Evolutionary conservation across 2,329 filamentous ascomycete genomes (phyloP).

Genomic region (Chaetomiaceae sp.): DNA sequence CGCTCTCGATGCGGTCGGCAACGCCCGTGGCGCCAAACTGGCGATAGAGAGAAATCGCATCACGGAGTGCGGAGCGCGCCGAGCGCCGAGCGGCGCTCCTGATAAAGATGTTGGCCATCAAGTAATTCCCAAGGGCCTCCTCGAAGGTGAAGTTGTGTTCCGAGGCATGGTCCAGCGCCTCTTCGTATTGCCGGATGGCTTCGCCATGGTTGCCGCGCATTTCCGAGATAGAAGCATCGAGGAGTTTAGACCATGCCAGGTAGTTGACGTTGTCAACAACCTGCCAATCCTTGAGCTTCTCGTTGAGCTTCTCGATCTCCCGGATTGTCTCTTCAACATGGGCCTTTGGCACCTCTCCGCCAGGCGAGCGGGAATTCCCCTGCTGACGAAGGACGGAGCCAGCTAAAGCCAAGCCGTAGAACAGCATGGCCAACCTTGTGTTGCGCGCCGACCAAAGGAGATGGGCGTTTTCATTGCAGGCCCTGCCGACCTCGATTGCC

Average conservation of each 20-base stretch:
- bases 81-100: slow-evolving; percentile 61
- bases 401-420: slow-evolving; percentile 55
- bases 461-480: slow-evolving; percentile 43
- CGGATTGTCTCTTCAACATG: slow-evolving; percentile 47
- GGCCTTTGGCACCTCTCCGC: slow-evolving; percentile 36
- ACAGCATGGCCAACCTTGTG: slow-evolving; percentile 53
- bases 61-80: slow-evolving; percentile 63
- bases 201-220: slow-evolving; percentile 52
- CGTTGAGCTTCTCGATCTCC: slow-evolving; percentile 52
- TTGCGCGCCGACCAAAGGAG: slow-evolving; percentile 58
- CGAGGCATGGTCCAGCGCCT: slow-evolving; percentile 66
- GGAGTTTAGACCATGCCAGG: slow-evolving; percentile 60
- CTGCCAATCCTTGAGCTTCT: slow-evolving; percentile 61
- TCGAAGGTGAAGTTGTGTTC: slow-evolving; percentile 65
- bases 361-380: slow-evolving; percentile 43
- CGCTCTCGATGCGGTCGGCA: slow-evolving; percentile 61
- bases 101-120: slow-evolving; percentile 69
- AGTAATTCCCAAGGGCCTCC: slow-evolving; percentile 67
- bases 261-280: slow-evolving; percentile 67
- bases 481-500: slow-evolving; percentile 53
- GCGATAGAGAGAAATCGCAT: slow-evolving; percentile 64
- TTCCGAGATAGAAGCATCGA: slow-evolving; percentile 66
- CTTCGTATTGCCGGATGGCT: slow-evolving; percentile 63
- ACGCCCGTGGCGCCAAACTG: slow-evolving; percentile 67
- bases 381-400: slow-evolving; percentile 48